phyloP scores from a whole-genome alignment of 306 rosid genomes.

The Ammopiptanthus mongolicus region DNA sequence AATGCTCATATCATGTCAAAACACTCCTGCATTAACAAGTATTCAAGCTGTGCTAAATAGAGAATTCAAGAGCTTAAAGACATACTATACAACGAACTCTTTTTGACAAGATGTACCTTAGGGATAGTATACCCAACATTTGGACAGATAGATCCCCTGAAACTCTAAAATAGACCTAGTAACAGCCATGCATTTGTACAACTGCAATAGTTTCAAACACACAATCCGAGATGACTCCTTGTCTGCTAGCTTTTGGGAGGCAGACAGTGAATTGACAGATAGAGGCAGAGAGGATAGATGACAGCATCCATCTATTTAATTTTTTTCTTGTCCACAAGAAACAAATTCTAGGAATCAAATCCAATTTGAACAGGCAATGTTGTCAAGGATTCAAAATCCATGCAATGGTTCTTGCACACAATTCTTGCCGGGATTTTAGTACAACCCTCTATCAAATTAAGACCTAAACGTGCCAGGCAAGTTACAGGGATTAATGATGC shows the following conservation, averaged over 20 bases:
- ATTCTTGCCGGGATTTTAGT: neutral
- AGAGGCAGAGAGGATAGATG: neutral
- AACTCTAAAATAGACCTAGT: constrained; percentile 7
- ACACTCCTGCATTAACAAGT: constrained; percentile 2
- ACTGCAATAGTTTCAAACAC: constrained; percentile 1
- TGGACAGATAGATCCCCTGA: neutral
- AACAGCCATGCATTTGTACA: constrained; percentile 7
- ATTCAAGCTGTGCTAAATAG: neutral
- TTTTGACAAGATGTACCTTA: neutral
- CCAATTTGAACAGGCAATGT: neutral
- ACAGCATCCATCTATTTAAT: neutral
- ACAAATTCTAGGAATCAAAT: neutral
- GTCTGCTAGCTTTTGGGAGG: neutral
- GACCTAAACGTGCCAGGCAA: neutral
- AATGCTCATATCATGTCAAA: constrained; percentile 16
- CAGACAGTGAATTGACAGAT: neutral
- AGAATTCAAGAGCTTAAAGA: constrained; percentile 13
- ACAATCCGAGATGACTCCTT: neutral
- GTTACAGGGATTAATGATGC: neutral
- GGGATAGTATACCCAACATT: neutral
- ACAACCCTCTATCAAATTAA: neutral
- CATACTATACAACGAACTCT: neutral
- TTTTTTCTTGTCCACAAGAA: neutral
- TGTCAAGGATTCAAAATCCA: neutral
- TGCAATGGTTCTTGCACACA: neutral